Conservation (phyloP, 176 grass and related monocot species). For the Rhipidocladum racemiflorum region DNA sequence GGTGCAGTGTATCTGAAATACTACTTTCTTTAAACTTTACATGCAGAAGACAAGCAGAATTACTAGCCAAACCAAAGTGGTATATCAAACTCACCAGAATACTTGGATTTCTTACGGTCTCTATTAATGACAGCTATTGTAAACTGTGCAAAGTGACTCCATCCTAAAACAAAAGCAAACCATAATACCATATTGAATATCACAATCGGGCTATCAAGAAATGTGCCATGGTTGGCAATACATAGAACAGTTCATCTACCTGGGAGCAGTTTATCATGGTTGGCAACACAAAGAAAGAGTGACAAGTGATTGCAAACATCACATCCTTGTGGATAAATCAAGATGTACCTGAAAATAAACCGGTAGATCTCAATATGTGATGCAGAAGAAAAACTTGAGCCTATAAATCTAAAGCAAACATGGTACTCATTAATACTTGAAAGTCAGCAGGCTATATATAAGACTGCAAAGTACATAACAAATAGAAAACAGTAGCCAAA, state of each 20-base stretch:
- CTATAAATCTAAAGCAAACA: not conserved
- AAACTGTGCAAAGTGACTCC: slow-evolving; percentile 97
- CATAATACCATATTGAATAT: slow-evolving; percentile 16
- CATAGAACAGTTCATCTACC: slow-evolving; percentile 44
- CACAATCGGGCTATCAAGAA: slow-evolving; percentile 7
- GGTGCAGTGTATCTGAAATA: slow-evolving; percentile 95
- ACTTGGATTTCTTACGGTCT: slow-evolving; percentile 99
- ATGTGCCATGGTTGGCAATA: slow-evolving; percentile 16
- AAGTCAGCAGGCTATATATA: not conserved
- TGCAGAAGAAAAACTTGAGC: slow-evolving; percentile 1
- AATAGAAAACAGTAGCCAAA: not conserved
- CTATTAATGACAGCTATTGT: slow-evolving; percentile 99
- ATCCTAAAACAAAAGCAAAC: slow-evolving; percentile 66
- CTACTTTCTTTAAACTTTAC: slow-evolving; percentile 38
- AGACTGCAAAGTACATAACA: not conserved
- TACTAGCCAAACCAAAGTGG: slow-evolving; percentile 17
- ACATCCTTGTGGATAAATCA: slow-evolving; percentile 99
- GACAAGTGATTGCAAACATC: slow-evolving; percentile 96
- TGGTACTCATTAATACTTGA: not conserved
- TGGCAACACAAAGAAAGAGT: slow-evolving; percentile 98
- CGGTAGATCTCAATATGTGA: slow-evolving; percentile 27
- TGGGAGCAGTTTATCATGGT: slow-evolving; percentile 96
- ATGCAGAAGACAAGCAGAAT: slow-evolving; percentile 29
- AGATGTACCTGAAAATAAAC: slow-evolving; percentile 82
- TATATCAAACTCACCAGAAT: slow-evolving; percentile 72